phyloP scores from a whole-genome alignment of 208 protist genomes.

The Leishmania major region DNA sequence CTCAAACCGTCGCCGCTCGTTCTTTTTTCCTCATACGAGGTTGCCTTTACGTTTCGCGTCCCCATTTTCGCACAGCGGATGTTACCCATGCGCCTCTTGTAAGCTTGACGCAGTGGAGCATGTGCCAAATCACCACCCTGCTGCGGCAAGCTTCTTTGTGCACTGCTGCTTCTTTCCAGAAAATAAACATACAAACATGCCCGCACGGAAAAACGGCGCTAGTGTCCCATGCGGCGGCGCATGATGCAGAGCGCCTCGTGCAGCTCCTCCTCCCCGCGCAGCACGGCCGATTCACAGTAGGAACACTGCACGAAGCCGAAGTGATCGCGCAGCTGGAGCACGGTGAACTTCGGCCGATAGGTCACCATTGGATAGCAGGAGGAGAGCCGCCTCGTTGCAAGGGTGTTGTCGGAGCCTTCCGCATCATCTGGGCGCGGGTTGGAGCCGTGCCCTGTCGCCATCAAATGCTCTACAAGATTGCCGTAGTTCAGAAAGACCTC shows the following conservation, averaged over 20 bases:
- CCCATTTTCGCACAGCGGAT: background rate
- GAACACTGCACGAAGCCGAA: slow-evolving; percentile 47
- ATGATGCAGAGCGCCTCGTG: slow-evolving; percentile 38
- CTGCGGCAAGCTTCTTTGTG: background rate
- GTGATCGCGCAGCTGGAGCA: slow-evolving; percentile 35
- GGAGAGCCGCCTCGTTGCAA: background rate
- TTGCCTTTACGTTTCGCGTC: background rate
- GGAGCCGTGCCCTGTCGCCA: slow-evolving; percentile 34
- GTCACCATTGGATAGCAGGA: slow-evolving; percentile 43
- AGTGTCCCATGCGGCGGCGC: slow-evolving; percentile 6
- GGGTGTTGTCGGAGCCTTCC: background rate
- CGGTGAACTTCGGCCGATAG: slow-evolving; percentile 59
- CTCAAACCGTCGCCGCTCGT: background rate
- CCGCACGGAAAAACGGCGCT: background rate
- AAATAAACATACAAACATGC: background rate
- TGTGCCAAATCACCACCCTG: background rate
- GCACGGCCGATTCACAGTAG: slow-evolving; percentile 41
- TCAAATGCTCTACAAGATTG: slow-evolving; percentile 59
- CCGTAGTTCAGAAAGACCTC: slow-evolving; percentile 66
- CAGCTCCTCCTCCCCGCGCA: slow-evolving; percentile 20
- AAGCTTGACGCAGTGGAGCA: background rate
- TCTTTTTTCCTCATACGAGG: background rate
- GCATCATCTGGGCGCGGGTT: background rate
- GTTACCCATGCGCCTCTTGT: background rate
- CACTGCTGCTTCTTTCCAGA: background rate